Conservation (phyloP, 805 yeast genomes). For the Ogataea pilisensis region DNA sequence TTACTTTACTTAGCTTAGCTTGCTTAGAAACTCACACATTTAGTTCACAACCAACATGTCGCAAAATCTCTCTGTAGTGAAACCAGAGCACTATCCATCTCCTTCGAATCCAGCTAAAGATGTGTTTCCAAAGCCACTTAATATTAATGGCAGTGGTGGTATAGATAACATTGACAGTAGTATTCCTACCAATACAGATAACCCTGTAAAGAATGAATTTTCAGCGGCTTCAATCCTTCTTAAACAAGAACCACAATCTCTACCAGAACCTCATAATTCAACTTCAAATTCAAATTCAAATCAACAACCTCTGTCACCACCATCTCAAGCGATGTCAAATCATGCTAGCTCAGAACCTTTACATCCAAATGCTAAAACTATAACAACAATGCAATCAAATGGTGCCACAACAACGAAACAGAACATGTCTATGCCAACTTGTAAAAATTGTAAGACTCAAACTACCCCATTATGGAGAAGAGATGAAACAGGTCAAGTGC, state of each 20-base stretch:
- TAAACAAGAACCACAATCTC: not conserved
- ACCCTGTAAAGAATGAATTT: too few species aligned
- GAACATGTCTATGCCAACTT: conserved; percentile 61
- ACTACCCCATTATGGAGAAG: conserved; percentile 96
- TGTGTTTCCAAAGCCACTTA: not conserved
- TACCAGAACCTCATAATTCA: too few species aligned
- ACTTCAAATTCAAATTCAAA: too few species aligned
- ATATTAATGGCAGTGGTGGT: too few species aligned
- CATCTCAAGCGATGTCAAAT: not conserved
- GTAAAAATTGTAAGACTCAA: conserved; percentile 88
- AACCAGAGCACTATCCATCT: conserved; percentile 9
- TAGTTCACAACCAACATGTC: conserved; percentile 5
- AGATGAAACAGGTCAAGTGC: conserved; percentile 84
- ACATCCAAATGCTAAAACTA: conserved; percentile 62
- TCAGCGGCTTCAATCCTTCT: not conserved
- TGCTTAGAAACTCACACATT: not conserved
- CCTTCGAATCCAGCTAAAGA: conserved; percentile 5
- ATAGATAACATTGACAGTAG: too few species aligned
- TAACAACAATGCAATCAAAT: conserved; percentile 49
- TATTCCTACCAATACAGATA: too few species aligned
- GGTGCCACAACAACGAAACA: conserved; percentile 65
- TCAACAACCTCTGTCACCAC: conserved; percentile 1
- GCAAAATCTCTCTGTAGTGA: conserved; percentile 7
- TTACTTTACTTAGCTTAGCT: too few species aligned
- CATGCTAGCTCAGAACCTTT: conserved; percentile 22